phyloP scores from a whole-genome alignment of 495 filamentous ascomycete species.

The Apiosordaria backusii region DNA sequence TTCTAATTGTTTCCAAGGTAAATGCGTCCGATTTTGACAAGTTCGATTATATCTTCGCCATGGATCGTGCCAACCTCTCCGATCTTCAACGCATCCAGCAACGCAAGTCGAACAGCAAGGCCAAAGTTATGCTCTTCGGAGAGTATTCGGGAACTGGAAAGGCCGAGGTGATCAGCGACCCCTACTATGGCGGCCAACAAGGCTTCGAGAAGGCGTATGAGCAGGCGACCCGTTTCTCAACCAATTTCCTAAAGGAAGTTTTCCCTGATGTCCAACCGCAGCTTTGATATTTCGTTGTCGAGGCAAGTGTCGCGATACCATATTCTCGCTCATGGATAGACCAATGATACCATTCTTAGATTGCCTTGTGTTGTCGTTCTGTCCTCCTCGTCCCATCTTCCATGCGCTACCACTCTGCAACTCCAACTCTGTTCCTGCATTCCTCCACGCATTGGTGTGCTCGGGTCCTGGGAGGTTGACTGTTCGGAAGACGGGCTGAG shows the following conservation, averaged over 20 bases:
- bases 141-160: slow-evolving; percentile 67
- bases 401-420: neutral
- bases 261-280: slow-evolving; percentile 39
- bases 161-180: slow-evolving; percentile 76
- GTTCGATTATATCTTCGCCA: slow-evolving; percentile 92
- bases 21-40: slow-evolving; percentile 59
- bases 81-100: slow-evolving; percentile 61
- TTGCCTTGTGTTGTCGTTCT: neutral
- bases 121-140: slow-evolving; percentile 76
- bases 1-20: slow-evolving; percentile 25
- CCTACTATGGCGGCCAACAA: slow-evolving; percentile 81
- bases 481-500: neutral
- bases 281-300: neutral
- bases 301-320: neutral
- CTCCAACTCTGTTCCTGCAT: neutral
- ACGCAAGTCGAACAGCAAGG: slow-evolving; percentile 51
- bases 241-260: slow-evolving; percentile 61
- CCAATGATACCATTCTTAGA: slow-evolving; percentile 11
- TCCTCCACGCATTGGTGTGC: neutral
- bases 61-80: slow-evolving; percentile 81
- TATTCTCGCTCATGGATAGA: slow-evolving; percentile 1
- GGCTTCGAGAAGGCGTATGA: slow-evolving; percentile 85
- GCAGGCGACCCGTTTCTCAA: slow-evolving; percentile 75
- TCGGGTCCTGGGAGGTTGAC: neutral
- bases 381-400: neutral